Percentiles rank a stretch among this genome's conserved stretches.
phyloP scores from a whole-genome alignment of 2,329 filamentous ascomycete genomes.

The Helotiales sp. region DNA sequence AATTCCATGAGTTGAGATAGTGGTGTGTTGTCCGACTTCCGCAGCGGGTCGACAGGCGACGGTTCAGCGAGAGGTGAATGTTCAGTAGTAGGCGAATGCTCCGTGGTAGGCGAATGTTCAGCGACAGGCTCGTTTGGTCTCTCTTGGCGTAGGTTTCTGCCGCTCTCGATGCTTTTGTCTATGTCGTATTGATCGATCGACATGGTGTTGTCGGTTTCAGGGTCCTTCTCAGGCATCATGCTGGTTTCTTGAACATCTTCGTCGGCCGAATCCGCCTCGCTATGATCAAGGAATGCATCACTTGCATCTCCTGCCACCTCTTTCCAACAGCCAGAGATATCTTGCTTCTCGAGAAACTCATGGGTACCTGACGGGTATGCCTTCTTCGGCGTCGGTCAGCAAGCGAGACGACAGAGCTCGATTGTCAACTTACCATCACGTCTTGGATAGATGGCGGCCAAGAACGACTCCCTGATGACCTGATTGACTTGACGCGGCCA shows the following conservation, averaged over 20 bases:
- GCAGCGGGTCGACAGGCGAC: slow-evolving; percentile 5
- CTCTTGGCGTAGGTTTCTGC: not conserved
- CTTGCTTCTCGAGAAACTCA: slow-evolving; percentile 24
- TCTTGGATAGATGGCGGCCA: slow-evolving; percentile 19
- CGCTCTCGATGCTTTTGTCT: not conserved
- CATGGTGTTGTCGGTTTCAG: slow-evolving; percentile 15
- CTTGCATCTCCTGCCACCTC: slow-evolving; percentile 21
- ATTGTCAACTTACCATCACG: not conserved
- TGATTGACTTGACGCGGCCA: slow-evolving; percentile 19
- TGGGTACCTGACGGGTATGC: not conserved
- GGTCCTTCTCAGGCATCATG: slow-evolving; percentile 12
- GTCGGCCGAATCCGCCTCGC: slow-evolving; percentile 9
- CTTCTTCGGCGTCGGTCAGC: not conserved
- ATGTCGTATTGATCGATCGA: not conserved
- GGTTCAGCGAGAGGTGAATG: slow-evolving; percentile 8
- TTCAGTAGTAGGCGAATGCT: too few species aligned
- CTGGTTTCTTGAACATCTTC: slow-evolving; percentile 18
- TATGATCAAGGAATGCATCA: slow-evolving; percentile 7
- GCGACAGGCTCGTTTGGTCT: slow-evolving; percentile 11
- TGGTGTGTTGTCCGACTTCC: slow-evolving; percentile 16
- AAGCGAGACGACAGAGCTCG: not conserved
- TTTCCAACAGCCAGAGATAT: slow-evolving; percentile 23
- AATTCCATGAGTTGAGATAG: slow-evolving; percentile 4
- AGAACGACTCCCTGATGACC: slow-evolving; percentile 15
- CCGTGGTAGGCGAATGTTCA: slow-evolving; percentile 11